These are phyloP conservation scores for Candida maris DNA, from an alignment of 805 yeast genomes.

Conservation along the genomic window DNA sequence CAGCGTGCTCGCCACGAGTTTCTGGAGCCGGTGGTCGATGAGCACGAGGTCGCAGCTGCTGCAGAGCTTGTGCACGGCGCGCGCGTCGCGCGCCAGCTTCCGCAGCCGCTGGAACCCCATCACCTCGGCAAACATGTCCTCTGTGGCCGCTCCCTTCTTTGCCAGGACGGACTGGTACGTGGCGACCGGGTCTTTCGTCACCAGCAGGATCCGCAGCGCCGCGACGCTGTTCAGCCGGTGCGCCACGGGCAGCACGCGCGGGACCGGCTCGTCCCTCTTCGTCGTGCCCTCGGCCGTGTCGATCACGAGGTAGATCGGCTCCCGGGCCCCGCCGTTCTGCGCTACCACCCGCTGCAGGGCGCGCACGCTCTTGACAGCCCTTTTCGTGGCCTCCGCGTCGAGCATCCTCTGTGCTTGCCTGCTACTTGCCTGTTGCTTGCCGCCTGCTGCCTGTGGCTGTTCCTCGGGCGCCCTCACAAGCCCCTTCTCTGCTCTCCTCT, in stretches of 20 bases:
- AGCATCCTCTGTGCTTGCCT: neutral
- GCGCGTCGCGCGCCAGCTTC: slow-evolving; percentile 40
- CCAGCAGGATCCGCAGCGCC: slow-evolving; percentile 50
- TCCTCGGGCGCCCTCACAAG: too few species aligned
- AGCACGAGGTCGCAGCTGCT: slow-evolving; percentile 65
- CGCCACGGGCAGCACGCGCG: slow-evolving; percentile 57
- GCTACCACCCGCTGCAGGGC: slow-evolving; percentile 31
- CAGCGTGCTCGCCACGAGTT: slow-evolving; percentile 52
- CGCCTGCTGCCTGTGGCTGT: too few species aligned
- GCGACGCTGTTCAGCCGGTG: slow-evolving; percentile 47
- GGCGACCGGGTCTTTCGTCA: slow-evolving; percentile 72
- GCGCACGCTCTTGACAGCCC: slow-evolving; percentile 24
- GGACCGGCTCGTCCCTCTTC: slow-evolving; percentile 44
- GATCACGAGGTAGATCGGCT: slow-evolving; percentile 40
- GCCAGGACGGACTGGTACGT: slow-evolving; percentile 49
- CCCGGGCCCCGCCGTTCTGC: slow-evolving; percentile 23
- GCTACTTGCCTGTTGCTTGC: too few species aligned
- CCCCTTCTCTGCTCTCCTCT: too few species aligned
- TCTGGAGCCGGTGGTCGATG: slow-evolving; percentile 66
- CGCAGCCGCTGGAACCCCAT: slow-evolving; percentile 56
- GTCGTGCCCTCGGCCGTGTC: slow-evolving; percentile 46
- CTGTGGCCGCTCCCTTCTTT: slow-evolving; percentile 49
- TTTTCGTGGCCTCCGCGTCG: neutral
- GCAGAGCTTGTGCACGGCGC: slow-evolving; percentile 44
- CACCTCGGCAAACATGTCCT: slow-evolving; percentile 59